These are phyloP conservation scores for Trypanosoma mega DNA, from an alignment of 208 protist species.

Conservation along the genomic window DNA sequence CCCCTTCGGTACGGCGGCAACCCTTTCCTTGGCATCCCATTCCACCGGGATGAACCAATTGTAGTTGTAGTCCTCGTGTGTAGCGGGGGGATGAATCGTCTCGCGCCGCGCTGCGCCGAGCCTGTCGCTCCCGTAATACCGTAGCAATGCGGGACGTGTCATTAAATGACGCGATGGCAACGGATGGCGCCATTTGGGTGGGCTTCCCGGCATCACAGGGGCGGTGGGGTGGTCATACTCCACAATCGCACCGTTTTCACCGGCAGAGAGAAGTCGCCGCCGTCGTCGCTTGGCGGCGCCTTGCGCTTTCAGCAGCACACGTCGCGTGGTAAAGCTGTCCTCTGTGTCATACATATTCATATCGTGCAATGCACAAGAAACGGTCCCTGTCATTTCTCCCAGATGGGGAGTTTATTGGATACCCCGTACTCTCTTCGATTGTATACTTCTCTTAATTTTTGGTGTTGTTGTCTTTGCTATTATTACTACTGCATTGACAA, in stretches of 20 bases:
- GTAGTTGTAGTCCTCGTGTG: slow-evolving; percentile 20
- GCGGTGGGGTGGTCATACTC: background rate
- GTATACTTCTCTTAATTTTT: no score
- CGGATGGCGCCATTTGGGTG: slow-evolving; percentile 3
- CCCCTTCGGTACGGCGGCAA: background rate
- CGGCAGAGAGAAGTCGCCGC: slow-evolving; percentile 11
- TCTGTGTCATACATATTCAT: no score
- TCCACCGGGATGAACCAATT: slow-evolving; percentile 20
- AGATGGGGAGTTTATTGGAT: no score
- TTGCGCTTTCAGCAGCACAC: background rate
- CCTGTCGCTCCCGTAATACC: slow-evolving; percentile 3
- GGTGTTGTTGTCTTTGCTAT: no score
- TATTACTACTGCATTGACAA: no score
- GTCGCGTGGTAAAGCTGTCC: background rate
- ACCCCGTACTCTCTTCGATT: no score
- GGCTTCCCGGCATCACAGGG: background rate
- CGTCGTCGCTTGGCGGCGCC: slow-evolving; percentile 4
- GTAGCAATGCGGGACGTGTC: slow-evolving; percentile 14
- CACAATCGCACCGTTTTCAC: slow-evolving; percentile 22
- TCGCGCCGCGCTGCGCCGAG: background rate
- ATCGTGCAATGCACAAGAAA: no score
- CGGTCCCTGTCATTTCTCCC: no score
- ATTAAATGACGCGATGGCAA: slow-evolving; percentile 14
- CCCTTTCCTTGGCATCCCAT: background rate
- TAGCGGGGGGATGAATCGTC: background rate